Evolutionary conservation across 805 yeast genomes (phyloP).

Genomic region (Kodamaea jinghongensis): DNA sequence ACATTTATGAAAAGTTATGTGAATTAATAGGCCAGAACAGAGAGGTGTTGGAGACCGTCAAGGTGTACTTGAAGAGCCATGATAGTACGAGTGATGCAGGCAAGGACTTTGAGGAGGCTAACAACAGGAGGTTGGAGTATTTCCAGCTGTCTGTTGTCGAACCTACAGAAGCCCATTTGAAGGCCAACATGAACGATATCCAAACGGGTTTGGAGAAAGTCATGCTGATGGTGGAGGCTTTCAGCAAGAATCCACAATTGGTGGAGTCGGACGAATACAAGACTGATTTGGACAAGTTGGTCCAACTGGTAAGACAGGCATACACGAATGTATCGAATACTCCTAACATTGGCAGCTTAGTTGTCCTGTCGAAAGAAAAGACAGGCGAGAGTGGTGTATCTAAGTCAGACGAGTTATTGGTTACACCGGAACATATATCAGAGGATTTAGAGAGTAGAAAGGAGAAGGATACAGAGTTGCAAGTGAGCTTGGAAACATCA

Average conservation of each 20-base stretch:
- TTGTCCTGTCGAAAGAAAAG: no score
- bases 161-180: conserved; percentile 6
- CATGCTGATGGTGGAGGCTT: conserved; percentile 3
- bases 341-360: no score
- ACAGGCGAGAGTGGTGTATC: no score
- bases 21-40: conserved; percentile 34
- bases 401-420: no score
- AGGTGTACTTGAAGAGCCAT: conserved; percentile 25
- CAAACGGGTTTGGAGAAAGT: conserved; percentile 6
- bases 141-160: conserved; percentile 1
- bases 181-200: conserved; percentile 3
- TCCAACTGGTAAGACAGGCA: not conserved
- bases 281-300: conserved; percentile 1
- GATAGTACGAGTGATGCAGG: conserved; percentile 15
- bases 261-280: conserved; percentile 6
- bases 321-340: conserved; percentile 6
- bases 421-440: no score
- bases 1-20: conserved; percentile 25
- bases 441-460: no score
- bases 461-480: no score
- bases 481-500: no score
- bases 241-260: not conserved
- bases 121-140: not conserved
- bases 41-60: conserved; percentile 32
- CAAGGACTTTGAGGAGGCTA: conserved; percentile 10